A percentile compares a stretch with the other conserved stretches of the same genome.
Evolutionary conservation across 1,139 yeast genomes (phyloP).

Genomic region (Magnusiomyces fungicola): DNA sequence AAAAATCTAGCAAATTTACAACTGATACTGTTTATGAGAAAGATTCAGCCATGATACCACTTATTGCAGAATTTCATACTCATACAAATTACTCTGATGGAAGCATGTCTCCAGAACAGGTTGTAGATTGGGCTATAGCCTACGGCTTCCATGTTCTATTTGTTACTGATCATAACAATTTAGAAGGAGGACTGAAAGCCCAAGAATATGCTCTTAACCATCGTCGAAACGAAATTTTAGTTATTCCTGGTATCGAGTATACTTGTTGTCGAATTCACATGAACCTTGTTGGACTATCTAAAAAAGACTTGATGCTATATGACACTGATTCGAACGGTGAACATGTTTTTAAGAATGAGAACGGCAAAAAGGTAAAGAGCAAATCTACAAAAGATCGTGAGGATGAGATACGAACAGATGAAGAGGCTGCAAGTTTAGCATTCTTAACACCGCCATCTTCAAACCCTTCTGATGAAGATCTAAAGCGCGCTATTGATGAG

Average conservation of each 20-base stretch:
- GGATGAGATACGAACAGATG: not conserved
- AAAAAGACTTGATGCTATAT: slow-evolving; percentile 9
- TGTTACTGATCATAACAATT: slow-evolving; percentile 25
- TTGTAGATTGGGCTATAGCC: slow-evolving; percentile 26
- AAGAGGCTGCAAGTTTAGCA: not conserved
- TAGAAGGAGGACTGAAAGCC: slow-evolving; percentile 22
- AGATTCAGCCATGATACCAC: not conserved
- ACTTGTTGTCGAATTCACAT: slow-evolving; percentile 27
- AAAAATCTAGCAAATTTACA: not conserved
- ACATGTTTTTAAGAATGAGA: no score
- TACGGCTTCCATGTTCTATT: slow-evolving; percentile 23
- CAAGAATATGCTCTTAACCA: slow-evolving; percentile 14
- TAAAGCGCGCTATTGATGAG: slow-evolving; percentile 17
- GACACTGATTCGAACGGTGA: not conserved
- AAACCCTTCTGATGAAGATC: slow-evolving; percentile 22
- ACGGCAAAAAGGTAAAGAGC: no score
- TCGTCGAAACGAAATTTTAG: slow-evolving; percentile 16
- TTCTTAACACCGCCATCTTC: slow-evolving; percentile 17
- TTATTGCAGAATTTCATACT: slow-evolving; percentile 22
- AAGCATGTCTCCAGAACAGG: slow-evolving; percentile 20
- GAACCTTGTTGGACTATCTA: slow-evolving; percentile 25
- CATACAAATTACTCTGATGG: slow-evolving; percentile 26
- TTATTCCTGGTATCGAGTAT: slow-evolving; percentile 25
- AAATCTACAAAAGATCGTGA: no score
- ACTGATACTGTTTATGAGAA: not conserved